Evolutionary conservation across 257 asterid genomes (phyloP), one percentile per base, ranked within the genome.

Genomic region (Agastache rugosa): DNA sequence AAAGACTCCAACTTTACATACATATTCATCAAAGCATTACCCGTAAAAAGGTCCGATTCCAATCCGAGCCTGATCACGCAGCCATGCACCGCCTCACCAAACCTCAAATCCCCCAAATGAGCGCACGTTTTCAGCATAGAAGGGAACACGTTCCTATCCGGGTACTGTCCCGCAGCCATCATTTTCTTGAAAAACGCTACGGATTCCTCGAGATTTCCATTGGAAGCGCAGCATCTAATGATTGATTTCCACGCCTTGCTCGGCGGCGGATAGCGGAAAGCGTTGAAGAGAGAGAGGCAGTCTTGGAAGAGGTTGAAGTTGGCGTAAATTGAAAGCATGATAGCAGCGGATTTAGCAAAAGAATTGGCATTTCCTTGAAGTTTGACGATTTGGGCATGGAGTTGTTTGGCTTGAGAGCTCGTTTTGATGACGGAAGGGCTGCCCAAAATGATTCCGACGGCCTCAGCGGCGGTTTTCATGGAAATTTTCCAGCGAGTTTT

Each of bases 11-110:
- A 74, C 85, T 89, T 90, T 6, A 87, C 89, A 77, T 94, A 94
- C 97, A 94, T 85, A 68, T 85, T 88, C 97, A 94, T 89, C 60
- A 94, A 79, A 0, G 98, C 97, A 76, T 91, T 93, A 55, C 94
- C 96, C n/a, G 98, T 91, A 60, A 85, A 90, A 76, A 87, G 86
- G 69, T 92, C 97, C 16, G 62, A 14, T 37, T 85, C 93, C 79
- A 90, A 75, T 6, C 97, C 97, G 69, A 84, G 84, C 79, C 88
- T 81, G 5, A 94, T 77, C 6, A 79, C 83, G 71, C 88, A 90
- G 2, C 96, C 94, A 81, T 92, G 97, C 59, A 94, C 72, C 54
- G 91, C 81, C 83, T 85, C 92, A 54, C 99, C 97, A 50, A 86
- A 55, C 83, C 80, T 86, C 78, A 90, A 76, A 37, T 92, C 88